These are phyloP conservation scores for Podila clonocystis DNA, from an alignment of 192 early-diverging fungal species.

Conservation along the genomic window DNA sequence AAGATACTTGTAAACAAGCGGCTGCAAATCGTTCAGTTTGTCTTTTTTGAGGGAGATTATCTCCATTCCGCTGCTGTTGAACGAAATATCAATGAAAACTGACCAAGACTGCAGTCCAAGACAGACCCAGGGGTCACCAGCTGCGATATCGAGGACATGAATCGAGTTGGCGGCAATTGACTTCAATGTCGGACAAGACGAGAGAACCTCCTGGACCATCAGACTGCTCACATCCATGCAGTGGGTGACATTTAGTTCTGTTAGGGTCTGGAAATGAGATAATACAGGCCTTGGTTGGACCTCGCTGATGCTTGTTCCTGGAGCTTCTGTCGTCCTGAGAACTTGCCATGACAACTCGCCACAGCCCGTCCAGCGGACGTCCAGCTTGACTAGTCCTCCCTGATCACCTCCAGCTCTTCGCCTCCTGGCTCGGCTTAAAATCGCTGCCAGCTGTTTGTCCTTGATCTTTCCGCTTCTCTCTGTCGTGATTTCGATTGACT, in stretches of 20 bases:
- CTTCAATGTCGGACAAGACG: background rate
- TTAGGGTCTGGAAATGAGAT: background rate
- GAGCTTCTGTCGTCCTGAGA: background rate
- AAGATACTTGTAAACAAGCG: background rate
- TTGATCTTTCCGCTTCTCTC: background rate
- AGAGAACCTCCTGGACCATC: background rate
- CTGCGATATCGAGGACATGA: background rate
- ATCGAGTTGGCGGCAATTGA: background rate
- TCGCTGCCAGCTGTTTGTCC: background rate
- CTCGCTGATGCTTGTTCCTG: background rate
- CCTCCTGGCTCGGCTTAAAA: background rate
- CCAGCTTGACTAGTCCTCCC: background rate
- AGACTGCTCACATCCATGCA: background rate
- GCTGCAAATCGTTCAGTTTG: background rate
- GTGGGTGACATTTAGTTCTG: background rate
- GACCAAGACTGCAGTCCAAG: constrained; percentile 1
- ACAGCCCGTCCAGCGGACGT: background rate
- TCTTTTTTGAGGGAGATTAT: background rate
- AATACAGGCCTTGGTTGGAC: background rate
- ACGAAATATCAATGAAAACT: background rate
- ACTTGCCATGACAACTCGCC: background rate
- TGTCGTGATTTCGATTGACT: background rate
- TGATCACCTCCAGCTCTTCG: background rate
- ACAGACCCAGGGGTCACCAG: background rate
- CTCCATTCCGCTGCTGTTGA: background rate